Percentiles rank a stretch among this genome's conserved stretches.
Evolutionary conservation across 2,329 filamentous ascomycete species (phyloP).

Genomic region (Hysterium pulicare): DNA sequence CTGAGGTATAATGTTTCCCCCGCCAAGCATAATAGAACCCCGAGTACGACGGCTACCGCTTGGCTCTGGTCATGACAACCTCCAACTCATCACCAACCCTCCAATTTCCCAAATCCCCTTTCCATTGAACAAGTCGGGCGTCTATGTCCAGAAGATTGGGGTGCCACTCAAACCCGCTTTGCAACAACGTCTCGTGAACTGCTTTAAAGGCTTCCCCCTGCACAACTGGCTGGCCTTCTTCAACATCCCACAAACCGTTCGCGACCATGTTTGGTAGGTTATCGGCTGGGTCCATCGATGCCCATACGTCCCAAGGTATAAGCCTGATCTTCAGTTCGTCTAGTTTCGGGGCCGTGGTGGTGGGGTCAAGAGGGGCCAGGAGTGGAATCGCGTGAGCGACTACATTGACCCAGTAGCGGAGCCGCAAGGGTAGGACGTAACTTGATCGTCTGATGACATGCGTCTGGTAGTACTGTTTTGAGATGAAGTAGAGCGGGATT

Average conservation of each 20-base stretch:
- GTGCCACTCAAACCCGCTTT: neutral
- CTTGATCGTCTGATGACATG: conserved; percentile 21
- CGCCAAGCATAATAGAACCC: too few species aligned
- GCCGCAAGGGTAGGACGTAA: conserved; percentile 24
- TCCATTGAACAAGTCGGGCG: conserved; percentile 26
- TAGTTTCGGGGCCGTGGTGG: conserved; percentile 7
- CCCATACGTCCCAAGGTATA: conserved; percentile 33
- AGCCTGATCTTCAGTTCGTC: conserved; percentile 26
- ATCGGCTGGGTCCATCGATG: conserved; percentile 31
- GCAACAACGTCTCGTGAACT: conserved; percentile 16
- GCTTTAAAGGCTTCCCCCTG: conserved; percentile 21
- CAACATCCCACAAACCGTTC: conserved; percentile 26
- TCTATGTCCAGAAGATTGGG: conserved; percentile 14
- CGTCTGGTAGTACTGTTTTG: conserved; percentile 17
- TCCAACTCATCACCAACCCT: conserved; percentile 33
- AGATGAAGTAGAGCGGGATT: conserved; percentile 33
- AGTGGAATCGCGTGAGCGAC: conserved; percentile 30
- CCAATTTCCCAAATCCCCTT: conserved; percentile 26
- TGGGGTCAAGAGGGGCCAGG: neutral
- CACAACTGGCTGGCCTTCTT: conserved; percentile 10
- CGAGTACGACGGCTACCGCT: too few species aligned
- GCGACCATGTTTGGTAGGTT: conserved; percentile 23
- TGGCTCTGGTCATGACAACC: conserved; percentile 32
- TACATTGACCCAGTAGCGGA: conserved; percentile 33
- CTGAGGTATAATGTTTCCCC: too few species aligned